Evolutionary conservation across 495 filamentous ascomycete species (phyloP), one percentile per base, ranked within the genome.

Genomic region (Penicillium robsamsonii): DNA sequence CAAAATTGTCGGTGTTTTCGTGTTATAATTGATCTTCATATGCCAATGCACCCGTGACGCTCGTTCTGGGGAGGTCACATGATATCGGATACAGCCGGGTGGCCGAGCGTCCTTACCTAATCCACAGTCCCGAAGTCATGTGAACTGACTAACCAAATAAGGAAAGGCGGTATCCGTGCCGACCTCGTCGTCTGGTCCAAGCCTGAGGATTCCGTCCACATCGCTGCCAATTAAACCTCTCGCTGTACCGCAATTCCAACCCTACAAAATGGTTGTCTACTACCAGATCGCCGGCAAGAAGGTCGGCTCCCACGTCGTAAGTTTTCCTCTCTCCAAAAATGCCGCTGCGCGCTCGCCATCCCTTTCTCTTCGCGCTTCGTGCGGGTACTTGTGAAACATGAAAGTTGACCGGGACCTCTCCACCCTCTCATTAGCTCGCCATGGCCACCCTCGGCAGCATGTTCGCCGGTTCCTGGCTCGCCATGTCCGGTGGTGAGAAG

Each of bases 291-390:
- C 87, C 76, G 94, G 93, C 81, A 87, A 85, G 70, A 85, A 96
- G 77, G 80, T 98, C 81, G 91, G 89, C 77, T 96, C 94, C 50
- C 94, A 97, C 79, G 77, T 87, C 71, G 93, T 98, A 84, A 68
- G 91, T 89, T 50, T 45, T 13, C 44, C 46, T 18, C n/a, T 22
- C 53, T 27, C 30, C 20, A 22, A 31, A 33, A 15, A 42, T 13
- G 48, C 22, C 47, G 33, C 37, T 50, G 46, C 57, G 25, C 31
- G 18, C 46, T 53, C 52, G 56, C 44, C 46, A 66, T 68, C 65
- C 65, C 57, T 69, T 58, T 63, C 57, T 61, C 15, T 31, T 63
- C 59, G 57, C 20, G 41, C 12, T 53, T 58, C 55, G 40, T 54
- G 22, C 50, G 46, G 54, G 49, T 40, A 53, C 55, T 47, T 47